Evolutionary conservation across 495 filamentous ascomycete genomes (phyloP), one percentile per base, ranked within the genome.

Genomic region (Cenococcum geophilum): DNA sequence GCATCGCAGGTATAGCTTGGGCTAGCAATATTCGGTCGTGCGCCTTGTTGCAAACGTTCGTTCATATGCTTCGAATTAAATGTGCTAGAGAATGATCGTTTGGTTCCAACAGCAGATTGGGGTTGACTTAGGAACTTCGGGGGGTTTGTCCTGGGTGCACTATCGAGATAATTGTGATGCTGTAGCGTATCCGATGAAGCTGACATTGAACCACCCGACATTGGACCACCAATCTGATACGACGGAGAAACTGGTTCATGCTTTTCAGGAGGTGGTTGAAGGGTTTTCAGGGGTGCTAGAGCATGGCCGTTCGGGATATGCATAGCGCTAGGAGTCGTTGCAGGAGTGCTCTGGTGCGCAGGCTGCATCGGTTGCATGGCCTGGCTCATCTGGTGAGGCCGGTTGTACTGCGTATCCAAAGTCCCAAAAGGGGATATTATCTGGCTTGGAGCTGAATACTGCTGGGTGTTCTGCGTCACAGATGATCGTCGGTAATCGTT

Each of bases 41-140:
- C 71, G 32, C 72, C 72, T 35, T 71, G 64, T 18, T 64, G 62
- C 42, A 74, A 49, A 2, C 68, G 71, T 36, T 72, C 65, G 14
- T 65, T 62, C 27, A 74, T 56, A 59, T 73, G 68, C 22, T 62
- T 48, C 1, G 70, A 71, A 42, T 72, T 63, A 43, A 73, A 71
- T 1, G 64, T 67, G 53, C 53, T 60, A 21, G 59, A 62, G 59
- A 64, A 74, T 34, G 69, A 51, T 32, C 73, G 73, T 54, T 75
- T 75, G 20, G 57, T 55, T 25, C 64, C 67, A 11, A 57, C 16
- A 14, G 43, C 21, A 42, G 58, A 56, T 16, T 50, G 67, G 49
- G 52, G 58, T 18, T 57, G 61, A 55, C 25, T 42, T 59, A 55
- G 18, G 57, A 42, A 42, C 45, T 60, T 56, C 49, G 59, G 32